phyloP scores from a whole-genome alignment of 2,329 filamentous ascomycete genomes.

The Pseudogymnoascus pannorum region DNA sequence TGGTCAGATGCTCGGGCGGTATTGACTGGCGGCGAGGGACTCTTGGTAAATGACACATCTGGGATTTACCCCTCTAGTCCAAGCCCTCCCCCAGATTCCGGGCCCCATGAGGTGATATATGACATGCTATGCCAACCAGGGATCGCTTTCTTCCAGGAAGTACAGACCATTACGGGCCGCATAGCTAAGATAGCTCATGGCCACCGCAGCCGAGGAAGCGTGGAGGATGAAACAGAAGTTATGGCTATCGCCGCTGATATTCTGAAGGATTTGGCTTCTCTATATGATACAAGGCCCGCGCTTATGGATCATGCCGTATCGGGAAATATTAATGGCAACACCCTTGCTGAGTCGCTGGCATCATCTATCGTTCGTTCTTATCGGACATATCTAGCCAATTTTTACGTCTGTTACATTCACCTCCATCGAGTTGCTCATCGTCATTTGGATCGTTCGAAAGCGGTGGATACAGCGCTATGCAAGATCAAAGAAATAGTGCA shows the following conservation, averaged over 20 bases:
- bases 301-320: constrained; percentile 49
- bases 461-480: constrained; percentile 39
- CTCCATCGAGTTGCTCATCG: constrained; percentile 50
- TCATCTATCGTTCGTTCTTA: constrained; percentile 43
- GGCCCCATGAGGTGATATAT: constrained; percentile 41
- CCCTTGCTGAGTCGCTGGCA: constrained; percentile 41
- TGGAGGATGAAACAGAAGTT: constrained; percentile 50
- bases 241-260: constrained; percentile 46
- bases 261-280: constrained; percentile 38
- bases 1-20: constrained; percentile 6
- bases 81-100: not conserved
- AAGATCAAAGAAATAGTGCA: constrained; percentile 41
- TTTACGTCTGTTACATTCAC: constrained; percentile 47
- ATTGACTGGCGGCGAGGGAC: not conserved
- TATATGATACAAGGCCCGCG: constrained; percentile 43
- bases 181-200: constrained; percentile 49
- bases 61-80: not conserved
- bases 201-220: constrained; percentile 46
- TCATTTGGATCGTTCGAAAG: constrained; percentile 41
- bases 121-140: constrained; percentile 46
- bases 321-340: constrained; percentile 40
- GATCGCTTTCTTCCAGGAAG: constrained; percentile 48
- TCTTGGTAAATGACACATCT: constrained; percentile 7
- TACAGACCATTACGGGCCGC: constrained; percentile 48
- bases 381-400: constrained; percentile 47